These are phyloP conservation scores for Acidiella bohemica DNA, from an alignment of 495 filamentous ascomycete species.

Conservation along the genomic window DNA sequence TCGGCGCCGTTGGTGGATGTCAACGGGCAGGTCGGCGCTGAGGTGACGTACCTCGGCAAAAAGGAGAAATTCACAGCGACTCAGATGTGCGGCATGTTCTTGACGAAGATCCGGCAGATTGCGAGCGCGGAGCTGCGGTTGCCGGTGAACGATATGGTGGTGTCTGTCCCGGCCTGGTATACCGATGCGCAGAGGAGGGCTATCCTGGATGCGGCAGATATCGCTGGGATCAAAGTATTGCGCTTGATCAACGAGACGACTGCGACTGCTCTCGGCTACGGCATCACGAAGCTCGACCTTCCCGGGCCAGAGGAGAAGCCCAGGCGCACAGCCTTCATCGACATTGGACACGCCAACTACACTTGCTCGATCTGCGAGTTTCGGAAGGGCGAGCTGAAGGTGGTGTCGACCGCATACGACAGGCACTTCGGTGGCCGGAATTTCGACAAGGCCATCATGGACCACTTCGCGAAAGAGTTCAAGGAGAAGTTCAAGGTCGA, in stretches of 20 bases:
- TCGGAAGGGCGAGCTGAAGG: constrained; percentile 88
- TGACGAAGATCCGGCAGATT: constrained; percentile 85
- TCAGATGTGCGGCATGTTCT: constrained; percentile 86
- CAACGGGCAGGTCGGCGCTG: constrained; percentile 85
- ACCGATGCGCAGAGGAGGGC: constrained; percentile 83
- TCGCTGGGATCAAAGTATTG: constrained; percentile 83
- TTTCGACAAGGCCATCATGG: constrained; percentile 87
- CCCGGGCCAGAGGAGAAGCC: constrained; percentile 85
- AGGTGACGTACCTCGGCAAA: constrained; percentile 86
- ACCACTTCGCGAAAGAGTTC: constrained; percentile 91
- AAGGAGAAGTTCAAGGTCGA: constrained; percentile 34
- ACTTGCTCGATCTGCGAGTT: constrained; percentile 90
- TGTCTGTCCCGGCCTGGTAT: constrained; percentile 94
- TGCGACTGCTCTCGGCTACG: constrained; percentile 87
- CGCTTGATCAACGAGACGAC: constrained; percentile 97
- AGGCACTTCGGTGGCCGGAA: constrained; percentile 95
- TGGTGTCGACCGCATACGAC: constrained; percentile 86
- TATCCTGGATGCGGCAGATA: constrained; percentile 85
- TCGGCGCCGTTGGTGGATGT: constrained; percentile 79
- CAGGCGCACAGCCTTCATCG: constrained; percentile 78
- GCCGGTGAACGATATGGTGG: constrained; percentile 85
- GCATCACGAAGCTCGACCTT: constrained; percentile 93
- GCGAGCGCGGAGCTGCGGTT: constrained; percentile 77
- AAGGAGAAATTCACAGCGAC: constrained; percentile 86
- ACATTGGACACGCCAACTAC: constrained; percentile 95